Evolutionary conservation across 495 filamentous ascomycete species (phyloP), one percentile per base, ranked within the genome.

Genomic region (Darksidea phi): DNA sequence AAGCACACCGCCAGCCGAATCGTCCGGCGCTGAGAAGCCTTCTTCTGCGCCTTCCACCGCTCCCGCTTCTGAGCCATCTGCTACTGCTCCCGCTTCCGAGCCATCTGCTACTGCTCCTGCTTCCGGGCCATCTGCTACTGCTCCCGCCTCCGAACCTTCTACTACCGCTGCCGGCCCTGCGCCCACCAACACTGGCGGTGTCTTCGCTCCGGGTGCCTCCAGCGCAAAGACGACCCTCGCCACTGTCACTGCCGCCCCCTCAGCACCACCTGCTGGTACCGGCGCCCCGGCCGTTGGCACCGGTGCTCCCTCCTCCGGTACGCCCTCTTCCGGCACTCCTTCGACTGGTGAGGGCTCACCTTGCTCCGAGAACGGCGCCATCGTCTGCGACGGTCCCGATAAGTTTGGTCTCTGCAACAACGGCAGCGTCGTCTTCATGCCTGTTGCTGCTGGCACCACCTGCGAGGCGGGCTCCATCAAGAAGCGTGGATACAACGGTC

Each of bases 401-500:
- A 59, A 70, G 48, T 72, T 72, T 45, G 70, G 68, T 28, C 54
- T 72, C 38, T 72, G 70, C 68, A 62, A 71, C 54, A 59, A 68
- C 42, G 69, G 71, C 48, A 38, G 50, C 1, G 65, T 67, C 23
- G 60, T 67, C 42, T 71, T 64, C 54, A 64, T 67, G 57, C 12
- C 38, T 45, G 69, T 73, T n/a, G 67, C 71, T 11, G 57, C 62
- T 42, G 71, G 71, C 12, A 73, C 71, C 12, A 65, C 56, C 13
- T 73, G 70, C 63, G 63, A 48, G 51, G 65, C 66, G 49, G 59
- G 56, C 15, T 20, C 45, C 26, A 70, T 72, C 57, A 24, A 46
- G 34, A 67, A 64, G 67, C 53, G 61, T 2, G 45, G 38, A 3
- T 50, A 48, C 37, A 57, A 50, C 6, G 60, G 60, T 24, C 60